Evolutionary conservation across 176 grass and related monocot genomes (phyloP).

Genomic region (Raddia distichophylla): DNA sequence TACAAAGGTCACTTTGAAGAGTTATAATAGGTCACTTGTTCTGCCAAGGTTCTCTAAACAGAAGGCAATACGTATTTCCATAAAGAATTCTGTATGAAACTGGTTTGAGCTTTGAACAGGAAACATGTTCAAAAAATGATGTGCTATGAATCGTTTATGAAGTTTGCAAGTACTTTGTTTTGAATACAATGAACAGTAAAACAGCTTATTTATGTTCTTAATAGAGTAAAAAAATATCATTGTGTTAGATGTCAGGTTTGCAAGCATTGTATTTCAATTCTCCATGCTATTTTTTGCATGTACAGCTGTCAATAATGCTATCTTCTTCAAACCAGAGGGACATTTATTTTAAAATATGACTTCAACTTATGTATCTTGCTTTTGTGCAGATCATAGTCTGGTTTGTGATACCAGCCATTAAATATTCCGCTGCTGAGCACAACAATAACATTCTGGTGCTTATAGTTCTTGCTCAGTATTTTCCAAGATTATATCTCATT

Average conservation of each 20-base stretch:
- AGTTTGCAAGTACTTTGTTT: not conserved
- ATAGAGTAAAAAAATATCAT: not conserved
- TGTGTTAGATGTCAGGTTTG: not conserved
- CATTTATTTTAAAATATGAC: not conserved
- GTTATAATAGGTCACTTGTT: not conserved
- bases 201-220: constrained; percentile 5
- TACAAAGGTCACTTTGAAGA: not conserved
- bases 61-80: constrained; percentile 11
- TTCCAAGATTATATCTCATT: constrained; percentile 98
- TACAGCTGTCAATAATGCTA: not conserved
- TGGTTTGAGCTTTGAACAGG: not conserved
- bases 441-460: constrained; percentile 92
- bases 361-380: constrained; percentile 42
- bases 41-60: not conserved
- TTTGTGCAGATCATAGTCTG: constrained; percentile 84
- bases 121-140: not conserved
- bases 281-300: constrained; percentile 15
- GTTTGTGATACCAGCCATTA: constrained; percentile 85
- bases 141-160: not conserved
- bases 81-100: not conserved
- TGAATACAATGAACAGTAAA: not conserved
- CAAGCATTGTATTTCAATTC: constrained; percentile 1
- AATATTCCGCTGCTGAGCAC: constrained; percentile 74
- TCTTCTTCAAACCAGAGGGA: constrained; percentile 10
- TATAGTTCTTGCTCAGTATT: constrained; percentile 89